A percentile compares a stretch with the other conserved stretches of the same genome.
Evolutionary conservation across 768 basidiomycete genomes (phyloP).

Genomic region (Clitopilus hobsonii): DNA sequence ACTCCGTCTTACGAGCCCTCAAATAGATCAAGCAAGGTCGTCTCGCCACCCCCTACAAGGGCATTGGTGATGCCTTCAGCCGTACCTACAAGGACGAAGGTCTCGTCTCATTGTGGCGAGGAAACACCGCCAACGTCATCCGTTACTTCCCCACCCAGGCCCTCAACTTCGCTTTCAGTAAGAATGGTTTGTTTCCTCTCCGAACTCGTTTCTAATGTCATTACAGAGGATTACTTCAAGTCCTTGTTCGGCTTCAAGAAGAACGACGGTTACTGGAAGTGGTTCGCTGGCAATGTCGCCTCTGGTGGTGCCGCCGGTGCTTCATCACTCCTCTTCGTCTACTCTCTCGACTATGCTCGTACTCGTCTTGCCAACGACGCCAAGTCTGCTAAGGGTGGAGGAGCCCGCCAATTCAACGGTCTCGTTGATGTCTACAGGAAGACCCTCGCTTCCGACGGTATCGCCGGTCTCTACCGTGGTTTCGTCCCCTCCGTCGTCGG

Average conservation of each 20-base stretch:
- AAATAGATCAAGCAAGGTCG: slow-evolving; percentile 97
- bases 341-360: slow-evolving; percentile 99
- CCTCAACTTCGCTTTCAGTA: slow-evolving; percentile 99
- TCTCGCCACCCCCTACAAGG: slow-evolving; percentile 94
- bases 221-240: slow-evolving; percentile 95
- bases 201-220: slow-evolving; percentile 6
- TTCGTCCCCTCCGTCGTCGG: slow-evolving; percentile 99
- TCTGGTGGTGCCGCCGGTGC: slow-evolving; percentile 99
- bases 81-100: slow-evolving; percentile 97
- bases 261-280: slow-evolving; percentile 94
- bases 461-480: slow-evolving; percentile 99
- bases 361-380: slow-evolving; percentile 98
- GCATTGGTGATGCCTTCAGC: slow-evolving; percentile 84
- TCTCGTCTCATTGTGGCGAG: slow-evolving; percentile 93
- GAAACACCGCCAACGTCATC: slow-evolving; percentile 99
- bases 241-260: slow-evolving; percentile 99
- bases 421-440: slow-evolving; percentile 96
- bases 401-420: slow-evolving; percentile 96
- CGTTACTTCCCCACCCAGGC: slow-evolving; percentile 99
- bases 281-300: slow-evolving; percentile 97
- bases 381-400: slow-evolving; percentile 91
- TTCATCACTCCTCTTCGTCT: slow-evolving; percentile 96
- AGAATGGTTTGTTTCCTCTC: slow-evolving; percentile 25
- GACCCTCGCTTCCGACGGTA: slow-evolving; percentile 96
- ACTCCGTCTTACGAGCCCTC: slow-evolving; percentile 28